Evolutionary conservation across 2,329 filamentous ascomycete genomes (phyloP).

Genomic region (Rutstroemia sp.): DNA sequence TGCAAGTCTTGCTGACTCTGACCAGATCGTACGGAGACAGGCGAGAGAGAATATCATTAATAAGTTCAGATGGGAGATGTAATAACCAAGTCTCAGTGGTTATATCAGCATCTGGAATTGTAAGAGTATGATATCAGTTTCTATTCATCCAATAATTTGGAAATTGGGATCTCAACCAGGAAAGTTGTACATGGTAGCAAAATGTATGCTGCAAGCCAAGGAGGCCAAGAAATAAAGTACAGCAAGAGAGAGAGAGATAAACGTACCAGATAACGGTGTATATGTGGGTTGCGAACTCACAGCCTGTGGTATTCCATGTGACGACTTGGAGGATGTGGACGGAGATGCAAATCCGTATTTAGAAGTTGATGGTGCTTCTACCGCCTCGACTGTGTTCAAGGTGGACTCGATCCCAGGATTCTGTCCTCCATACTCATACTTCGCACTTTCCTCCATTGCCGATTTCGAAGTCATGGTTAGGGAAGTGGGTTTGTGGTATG

Average conservation of each 20-base stretch:
- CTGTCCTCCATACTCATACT: constrained; percentile 2
- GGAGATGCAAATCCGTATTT: neutral
- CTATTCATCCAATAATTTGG: neutral
- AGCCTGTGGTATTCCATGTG: neutral
- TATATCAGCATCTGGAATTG: neutral
- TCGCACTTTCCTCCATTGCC: constrained; percentile 5
- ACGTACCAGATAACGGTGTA: neutral
- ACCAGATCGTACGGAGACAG: constrained; percentile 59
- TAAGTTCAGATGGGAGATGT: constrained; percentile 64
- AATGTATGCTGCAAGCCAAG: constrained; percentile 9
- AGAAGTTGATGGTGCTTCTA: constrained; percentile 1
- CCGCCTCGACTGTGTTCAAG: constrained; percentile 3
- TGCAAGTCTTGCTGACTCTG: constrained; percentile 53
- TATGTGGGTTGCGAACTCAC: neutral
- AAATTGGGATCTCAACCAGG: constrained; percentile 3
- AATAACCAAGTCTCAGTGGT: constrained; percentile 33
- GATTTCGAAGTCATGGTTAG: neutral
- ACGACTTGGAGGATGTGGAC: neutral
- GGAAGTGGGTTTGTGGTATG: neutral
- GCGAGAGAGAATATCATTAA: constrained; percentile 62
- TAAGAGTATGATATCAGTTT: neutral
- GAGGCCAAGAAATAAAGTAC: neutral
- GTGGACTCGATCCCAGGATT: constrained; percentile 5
- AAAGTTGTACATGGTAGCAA: neutral
- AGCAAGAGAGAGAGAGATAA: neutral